Evolutionary conservation across 495 filamentous ascomycete genomes (phyloP), one percentile per base, ranked within the genome.

Genomic region (Aspergillus campestris): DNA sequence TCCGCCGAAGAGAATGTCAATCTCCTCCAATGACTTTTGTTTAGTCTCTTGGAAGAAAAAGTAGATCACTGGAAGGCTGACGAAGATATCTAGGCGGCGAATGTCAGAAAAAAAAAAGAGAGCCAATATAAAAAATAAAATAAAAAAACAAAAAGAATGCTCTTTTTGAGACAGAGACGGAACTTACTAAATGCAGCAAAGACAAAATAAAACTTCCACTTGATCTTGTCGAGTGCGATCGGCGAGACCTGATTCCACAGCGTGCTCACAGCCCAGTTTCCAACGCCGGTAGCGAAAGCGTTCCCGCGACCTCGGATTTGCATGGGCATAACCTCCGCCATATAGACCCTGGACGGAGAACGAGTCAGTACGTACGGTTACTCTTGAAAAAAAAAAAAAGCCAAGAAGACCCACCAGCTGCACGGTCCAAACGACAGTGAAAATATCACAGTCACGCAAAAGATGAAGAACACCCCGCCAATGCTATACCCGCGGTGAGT

Each of bases 11-110:
- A 78, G 52, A 12, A 75, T 39, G 62, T 81, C 75, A 47, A 79
- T 79, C 43, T 77, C 74, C 47, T 81, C 77, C 1, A 81, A 56
- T 0, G 66, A 67, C 32, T 79, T 62, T 41, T 73, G 69, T 40
- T 75, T 79, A 0, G 75, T 79, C 54, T 81, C 75, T 37, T 69
- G 70, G 53, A 78, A 78, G 31, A 74, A 61, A 55, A 79, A 69
- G 51, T 66, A 77, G 7, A 81, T 65, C 0, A 69, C 61, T 0
- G 62, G 61, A 35, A 67, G 36, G 8, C 62, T 48, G 47, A 69
- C 40, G 31, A 49, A 57, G 7, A 64, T 39, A 53, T 69, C 65
- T 62, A 51, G 47, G 41, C 55, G 44, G 42, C 55, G 47, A 50
- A 44, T 35, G 13, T 43, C 24, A 34, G 28, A 34, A 2, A 11